Evolutionary conservation across 495 filamentous ascomycete genomes (phyloP), one percentile per base, ranked within the genome.

Genomic region (Clavariopsis aquatica): DNA sequence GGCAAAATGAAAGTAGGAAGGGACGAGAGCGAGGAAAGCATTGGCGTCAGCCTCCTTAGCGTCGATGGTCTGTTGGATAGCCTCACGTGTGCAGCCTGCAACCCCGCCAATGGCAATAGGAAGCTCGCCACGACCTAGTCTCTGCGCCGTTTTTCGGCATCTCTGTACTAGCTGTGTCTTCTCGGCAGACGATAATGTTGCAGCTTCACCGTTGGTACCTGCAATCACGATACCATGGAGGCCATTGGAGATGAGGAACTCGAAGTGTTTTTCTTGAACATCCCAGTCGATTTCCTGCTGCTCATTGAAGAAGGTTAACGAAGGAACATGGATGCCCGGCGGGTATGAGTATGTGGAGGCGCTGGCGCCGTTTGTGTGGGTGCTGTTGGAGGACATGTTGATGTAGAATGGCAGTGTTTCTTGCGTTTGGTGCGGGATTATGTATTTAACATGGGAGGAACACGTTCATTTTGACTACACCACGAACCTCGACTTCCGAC

Each of bases 41-140:
- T 92, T 90, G 60, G 88, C 92, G 15, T 93, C 92, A 4, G 88
- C 81, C 2, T 79, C 80, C 24, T 83, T 79, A 20, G 92, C 87
- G 62, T 96, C 90, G 29, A 82, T 81, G 76, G 90, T 93, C 43
- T 92, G 77, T 61, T 87, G 81, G 73, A 96, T 84, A n/a, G 90
- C 90, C 74, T 96, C 92, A 53, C 90, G 87, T 12, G 89, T 90
- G 1, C 88, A 92, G 66, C 91, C 86, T 26, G 87, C 85, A 45
- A 89, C 89, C 70, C 88, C 91, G 28, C 92, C 93, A 31, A 91
- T 91, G 62, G 96, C 89, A 43, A 96, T 76, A 26, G 90, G 91
- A 65, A 91, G 71, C 57, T 84, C 78, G 2, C 79, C 74, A 72
- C 83, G 88, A 23, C 90, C 89, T 29, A 85, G 79, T 49, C 82